Evolutionary conservation across 1,284 basidiomycete species (phyloP).

Genomic region (Porodaedalea pini): DNA sequence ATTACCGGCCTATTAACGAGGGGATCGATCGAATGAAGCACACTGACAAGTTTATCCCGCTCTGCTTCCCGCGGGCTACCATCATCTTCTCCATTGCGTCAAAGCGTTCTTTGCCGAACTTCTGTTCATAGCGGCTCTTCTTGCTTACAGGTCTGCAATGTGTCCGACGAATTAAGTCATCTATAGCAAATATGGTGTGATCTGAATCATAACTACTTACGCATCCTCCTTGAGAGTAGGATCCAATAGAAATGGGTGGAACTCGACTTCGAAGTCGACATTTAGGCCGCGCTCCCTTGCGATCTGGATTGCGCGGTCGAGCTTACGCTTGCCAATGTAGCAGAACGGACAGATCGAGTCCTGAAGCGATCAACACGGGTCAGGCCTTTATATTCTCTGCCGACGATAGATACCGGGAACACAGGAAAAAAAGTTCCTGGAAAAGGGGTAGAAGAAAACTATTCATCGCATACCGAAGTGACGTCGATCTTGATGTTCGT

Average conservation of each 20-base stretch:
- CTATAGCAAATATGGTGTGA: background rate
- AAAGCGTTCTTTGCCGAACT: conserved; percentile 16
- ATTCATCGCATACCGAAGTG: conserved; percentile 7
- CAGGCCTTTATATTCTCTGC: no score
- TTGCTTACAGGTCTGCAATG: conserved; percentile 9
- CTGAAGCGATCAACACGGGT: background rate
- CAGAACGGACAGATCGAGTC: conserved; percentile 21
- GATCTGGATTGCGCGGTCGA: conserved; percentile 18
- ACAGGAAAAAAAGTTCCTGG: background rate
- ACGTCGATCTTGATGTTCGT: conserved; percentile 15
- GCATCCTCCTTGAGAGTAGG: conserved; percentile 13
- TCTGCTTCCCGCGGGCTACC: conserved; percentile 12
- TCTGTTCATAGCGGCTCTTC: conserved; percentile 4
- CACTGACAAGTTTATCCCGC: conserved; percentile 20
- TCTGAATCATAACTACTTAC: conserved; percentile 5
- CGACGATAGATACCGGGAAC: no score
- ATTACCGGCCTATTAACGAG: no score
- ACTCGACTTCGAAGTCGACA: conserved; percentile 14
- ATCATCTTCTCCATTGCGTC: conserved; percentile 14
- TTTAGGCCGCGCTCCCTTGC: conserved; percentile 15
- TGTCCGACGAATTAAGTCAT: background rate
- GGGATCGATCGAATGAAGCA: conserved; percentile 1
- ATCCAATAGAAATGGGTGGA: conserved; percentile 17
- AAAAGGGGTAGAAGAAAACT: background rate
- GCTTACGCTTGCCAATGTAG: conserved; percentile 18